A percentile compares a stretch with the other conserved stretches of the same genome.
These are phyloP conservation scores for Wickerhamiella brachini DNA, from an alignment of 805 yeast genomes.

Conservation along the genomic window DNA sequence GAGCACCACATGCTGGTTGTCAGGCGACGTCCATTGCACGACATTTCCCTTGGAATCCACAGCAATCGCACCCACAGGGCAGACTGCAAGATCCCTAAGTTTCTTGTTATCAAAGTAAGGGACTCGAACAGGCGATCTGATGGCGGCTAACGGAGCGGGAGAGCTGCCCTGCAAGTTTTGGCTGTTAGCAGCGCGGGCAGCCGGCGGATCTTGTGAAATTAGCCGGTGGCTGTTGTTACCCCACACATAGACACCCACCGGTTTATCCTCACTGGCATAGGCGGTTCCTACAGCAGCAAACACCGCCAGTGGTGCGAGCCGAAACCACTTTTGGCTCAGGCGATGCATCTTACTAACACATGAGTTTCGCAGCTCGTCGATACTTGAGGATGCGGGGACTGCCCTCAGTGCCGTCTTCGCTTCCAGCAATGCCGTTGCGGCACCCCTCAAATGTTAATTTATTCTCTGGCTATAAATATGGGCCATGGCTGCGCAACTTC, in stretches of 20 bases:
- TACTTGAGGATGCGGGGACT: neutral
- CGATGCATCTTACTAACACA: neutral
- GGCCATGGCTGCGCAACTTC: neutral
- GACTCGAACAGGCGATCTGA: constrained; percentile 45
- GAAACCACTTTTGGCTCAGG: neutral
- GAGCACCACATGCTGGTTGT: constrained; percentile 28
- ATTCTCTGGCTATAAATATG: neutral
- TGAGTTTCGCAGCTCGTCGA: neutral
- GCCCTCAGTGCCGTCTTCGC: neutral
- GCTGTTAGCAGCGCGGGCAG: too few species aligned
- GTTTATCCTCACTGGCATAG: neutral
- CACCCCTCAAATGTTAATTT: neutral
- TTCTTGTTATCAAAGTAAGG: constrained; percentile 48
- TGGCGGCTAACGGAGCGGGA: constrained; percentile 18
- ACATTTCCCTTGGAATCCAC: constrained; percentile 58
- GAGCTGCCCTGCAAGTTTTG: neutral
- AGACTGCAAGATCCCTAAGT: constrained; percentile 43
- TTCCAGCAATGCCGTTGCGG: neutral
- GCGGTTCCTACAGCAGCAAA: neutral
- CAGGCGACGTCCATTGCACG: constrained; percentile 42
- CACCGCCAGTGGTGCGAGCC: neutral
- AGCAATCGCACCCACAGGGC: constrained; percentile 35
- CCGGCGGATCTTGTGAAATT: constrained; percentile 16
- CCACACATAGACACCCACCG: constrained; percentile 44
- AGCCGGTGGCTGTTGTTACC: constrained; percentile 38